These are phyloP conservation scores for Candida easanensis DNA, from an alignment of 805 yeast genomes.

Conservation along the genomic window DNA sequence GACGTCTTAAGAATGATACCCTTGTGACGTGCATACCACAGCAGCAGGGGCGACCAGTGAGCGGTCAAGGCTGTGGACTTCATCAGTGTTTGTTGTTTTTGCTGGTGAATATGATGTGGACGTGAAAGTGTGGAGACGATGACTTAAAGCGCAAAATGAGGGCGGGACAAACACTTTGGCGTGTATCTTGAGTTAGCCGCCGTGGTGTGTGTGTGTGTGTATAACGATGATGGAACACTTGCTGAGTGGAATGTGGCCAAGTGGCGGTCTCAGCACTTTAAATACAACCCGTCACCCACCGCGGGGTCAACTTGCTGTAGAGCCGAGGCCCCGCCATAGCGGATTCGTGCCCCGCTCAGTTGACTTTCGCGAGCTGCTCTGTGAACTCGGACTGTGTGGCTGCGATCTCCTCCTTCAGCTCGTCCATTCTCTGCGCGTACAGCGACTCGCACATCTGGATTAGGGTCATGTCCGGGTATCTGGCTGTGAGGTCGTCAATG, in stretches of 20 bases:
- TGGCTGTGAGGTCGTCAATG: slow-evolving; percentile 1
- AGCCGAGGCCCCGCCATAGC: neutral
- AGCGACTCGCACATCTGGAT: slow-evolving; percentile 24
- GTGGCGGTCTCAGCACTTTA: neutral
- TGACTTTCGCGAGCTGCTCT: neutral
- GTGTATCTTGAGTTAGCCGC: too few species aligned
- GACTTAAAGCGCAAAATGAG: too few species aligned
- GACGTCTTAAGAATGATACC: slow-evolving; percentile 27
- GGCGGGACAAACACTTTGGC: too few species aligned
- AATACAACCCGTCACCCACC: neutral
- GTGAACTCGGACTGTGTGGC: slow-evolving; percentile 12
- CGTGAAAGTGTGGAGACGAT: too few species aligned
- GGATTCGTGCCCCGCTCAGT: neutral
- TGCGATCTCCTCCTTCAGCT: slow-evolving; percentile 15
- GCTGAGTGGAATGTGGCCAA: too few species aligned
- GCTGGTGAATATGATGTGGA: too few species aligned
- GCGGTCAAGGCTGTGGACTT: neutral
- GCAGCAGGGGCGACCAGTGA: slow-evolving; percentile 11
- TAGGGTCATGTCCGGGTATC: slow-evolving; percentile 12
- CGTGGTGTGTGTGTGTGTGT: too few species aligned
- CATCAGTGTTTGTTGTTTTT: neutral
- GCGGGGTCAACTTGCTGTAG: slow-evolving; percentile 1
- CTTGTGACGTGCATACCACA: slow-evolving; percentile 27
- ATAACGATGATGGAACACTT: neutral
- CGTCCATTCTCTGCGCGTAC: slow-evolving; percentile 17